Evolutionary conservation across 78 protist species (phyloP).

Genomic region (Dictyostelium brefeldianum): DNA sequence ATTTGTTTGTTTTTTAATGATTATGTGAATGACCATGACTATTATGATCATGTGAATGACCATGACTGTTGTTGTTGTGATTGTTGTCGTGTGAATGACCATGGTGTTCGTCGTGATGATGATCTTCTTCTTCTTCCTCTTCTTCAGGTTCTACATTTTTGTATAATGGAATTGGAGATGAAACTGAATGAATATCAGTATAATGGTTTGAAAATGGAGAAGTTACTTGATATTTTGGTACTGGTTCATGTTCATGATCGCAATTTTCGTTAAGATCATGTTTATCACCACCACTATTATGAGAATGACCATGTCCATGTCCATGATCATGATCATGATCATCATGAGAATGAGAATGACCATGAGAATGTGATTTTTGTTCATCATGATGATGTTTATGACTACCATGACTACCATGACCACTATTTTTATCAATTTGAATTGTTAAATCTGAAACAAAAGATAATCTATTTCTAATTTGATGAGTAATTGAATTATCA

Average conservation of each 20-base stretch:
- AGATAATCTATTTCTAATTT: constrained; percentile 30
- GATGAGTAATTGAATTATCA: neutral
- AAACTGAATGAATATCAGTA: neutral
- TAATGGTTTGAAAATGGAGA: constrained; percentile 4
- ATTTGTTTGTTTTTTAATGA: neutral
- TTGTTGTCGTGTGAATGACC: neutral
- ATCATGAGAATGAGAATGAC: neutral
- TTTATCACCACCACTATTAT: neutral
- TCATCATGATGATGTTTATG: constrained; percentile 17
- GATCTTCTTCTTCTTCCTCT: neutral
- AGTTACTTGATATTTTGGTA: constrained; percentile 23
- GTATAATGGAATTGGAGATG: constrained; percentile 1
- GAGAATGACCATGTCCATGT: neutral
- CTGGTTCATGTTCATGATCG: constrained; percentile 1
- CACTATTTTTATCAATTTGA: constrained; percentile 65
- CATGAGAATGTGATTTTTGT: constrained; percentile 6
- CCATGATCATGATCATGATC: constrained; percentile 21
- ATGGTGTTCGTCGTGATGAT: neutral
- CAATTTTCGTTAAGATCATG: constrained; percentile 31
- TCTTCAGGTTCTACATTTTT: neutral
- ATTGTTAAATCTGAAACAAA: constrained; percentile 66
- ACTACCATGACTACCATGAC: constrained; percentile 5
- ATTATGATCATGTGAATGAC: neutral
- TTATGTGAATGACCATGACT: constrained; percentile 8
- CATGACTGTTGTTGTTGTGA: neutral